Evolutionary conservation across 768 basidiomycete genomes (phyloP).

Genomic region (Sarcodon aspratus): DNA sequence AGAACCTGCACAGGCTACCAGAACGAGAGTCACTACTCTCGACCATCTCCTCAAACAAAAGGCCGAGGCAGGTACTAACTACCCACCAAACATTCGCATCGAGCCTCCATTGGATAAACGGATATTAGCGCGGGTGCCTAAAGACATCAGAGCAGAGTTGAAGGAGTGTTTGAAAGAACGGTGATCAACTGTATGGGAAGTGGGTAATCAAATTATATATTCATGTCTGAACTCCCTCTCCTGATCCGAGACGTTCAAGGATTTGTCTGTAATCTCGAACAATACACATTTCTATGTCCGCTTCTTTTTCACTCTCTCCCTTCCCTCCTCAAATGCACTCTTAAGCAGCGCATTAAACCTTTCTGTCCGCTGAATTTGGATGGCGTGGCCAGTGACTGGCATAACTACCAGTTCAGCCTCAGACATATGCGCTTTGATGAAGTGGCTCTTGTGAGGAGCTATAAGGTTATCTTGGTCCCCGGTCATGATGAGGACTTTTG

Average conservation of each 20-base stretch:
- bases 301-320: too few species aligned
- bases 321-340: slow-evolving; percentile 42
- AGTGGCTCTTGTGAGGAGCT: slow-evolving; percentile 33
- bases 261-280: too few species aligned
- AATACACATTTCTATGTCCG: too few species aligned
- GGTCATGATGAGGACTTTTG: slow-evolving; percentile 57
- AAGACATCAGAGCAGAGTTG: slow-evolving; percentile 24
- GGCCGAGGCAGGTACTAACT: slow-evolving; percentile 24
- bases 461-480: slow-evolving; percentile 60
- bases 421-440: slow-evolving; percentile 46
- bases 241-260: too few species aligned
- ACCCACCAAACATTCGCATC: slow-evolving; percentile 38
- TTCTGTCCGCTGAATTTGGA: slow-evolving; percentile 35
- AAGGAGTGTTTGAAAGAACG: slow-evolving; percentile 24
- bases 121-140: slow-evolving; percentile 27
- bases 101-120: slow-evolving; percentile 30
- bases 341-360: slow-evolving; percentile 49
- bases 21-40: slow-evolving; percentile 21
- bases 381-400: slow-evolving; percentile 53
- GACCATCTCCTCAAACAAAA: slow-evolving; percentile 29
- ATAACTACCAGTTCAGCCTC: slow-evolving; percentile 44
- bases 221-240: too few species aligned
- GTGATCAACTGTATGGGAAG: slow-evolving; percentile 3
- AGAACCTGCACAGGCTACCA: slow-evolving; percentile 14
- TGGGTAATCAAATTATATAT: too few species aligned